A percentile compares a stretch with the other conserved stretches of the same genome.
Conservation (phyloP, 2,329 filamentous ascomycete genomes). For the Didymella sp. region DNA sequence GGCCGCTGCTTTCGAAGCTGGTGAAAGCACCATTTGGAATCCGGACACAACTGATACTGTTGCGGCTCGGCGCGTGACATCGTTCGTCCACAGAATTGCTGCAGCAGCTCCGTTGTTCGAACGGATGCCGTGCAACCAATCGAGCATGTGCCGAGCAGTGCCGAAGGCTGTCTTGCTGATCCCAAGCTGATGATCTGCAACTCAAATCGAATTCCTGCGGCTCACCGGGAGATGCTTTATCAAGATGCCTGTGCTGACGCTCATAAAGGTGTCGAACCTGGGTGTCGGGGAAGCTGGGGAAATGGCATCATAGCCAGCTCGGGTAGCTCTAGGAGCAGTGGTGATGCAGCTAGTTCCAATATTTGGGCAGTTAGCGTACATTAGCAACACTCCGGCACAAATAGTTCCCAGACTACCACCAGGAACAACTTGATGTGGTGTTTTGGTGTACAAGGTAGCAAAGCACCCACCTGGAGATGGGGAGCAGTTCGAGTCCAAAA, state of each 20-base stretch:
- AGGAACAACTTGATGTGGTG: constrained; percentile 10
- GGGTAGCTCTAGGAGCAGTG: neutral
- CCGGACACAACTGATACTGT: neutral
- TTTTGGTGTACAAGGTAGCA: constrained; percentile 11
- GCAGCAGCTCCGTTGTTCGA: constrained; percentile 3
- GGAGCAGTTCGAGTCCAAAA: neutral
- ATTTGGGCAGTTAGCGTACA: constrained; percentile 3
- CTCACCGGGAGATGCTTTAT: neutral
- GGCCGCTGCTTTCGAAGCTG: neutral
- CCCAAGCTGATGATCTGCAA: neutral
- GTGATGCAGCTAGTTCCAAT: constrained; percentile 8
- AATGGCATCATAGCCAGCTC: constrained; percentile 13
- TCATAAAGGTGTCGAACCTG: neutral
- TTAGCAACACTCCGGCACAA: neutral
- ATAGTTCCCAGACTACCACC: constrained; percentile 1
- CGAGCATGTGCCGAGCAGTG: constrained; percentile 11
- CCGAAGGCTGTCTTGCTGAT: constrained; percentile 5
- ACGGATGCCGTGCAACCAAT: constrained; percentile 11
- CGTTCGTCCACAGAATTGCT: neutral
- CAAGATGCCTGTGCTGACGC: neutral
- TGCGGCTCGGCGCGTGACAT: constrained; percentile 15
- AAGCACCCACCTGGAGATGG: neutral
- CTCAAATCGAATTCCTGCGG: constrained; percentile 1
- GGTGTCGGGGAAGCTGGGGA: neutral
- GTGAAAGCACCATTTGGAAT: constrained; percentile 13